Evolutionary conservation across 2,329 filamentous ascomycete species (phyloP).

Genomic region (Pseudogymnoascus verrucosus): DNA sequence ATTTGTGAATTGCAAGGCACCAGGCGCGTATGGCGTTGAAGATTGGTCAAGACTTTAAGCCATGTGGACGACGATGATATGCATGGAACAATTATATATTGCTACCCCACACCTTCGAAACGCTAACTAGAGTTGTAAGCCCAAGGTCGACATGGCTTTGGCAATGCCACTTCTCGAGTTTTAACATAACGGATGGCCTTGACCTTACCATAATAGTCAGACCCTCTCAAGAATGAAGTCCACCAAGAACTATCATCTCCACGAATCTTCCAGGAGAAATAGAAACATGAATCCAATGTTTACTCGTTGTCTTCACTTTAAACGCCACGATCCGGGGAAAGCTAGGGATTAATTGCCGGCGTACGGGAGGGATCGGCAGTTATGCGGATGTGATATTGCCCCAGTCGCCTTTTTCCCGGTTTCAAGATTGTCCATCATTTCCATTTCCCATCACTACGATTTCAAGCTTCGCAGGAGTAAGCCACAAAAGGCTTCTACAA

Average conservation of each 20-base stretch:
- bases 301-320: background rate
- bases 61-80: background rate
- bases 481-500: background rate
- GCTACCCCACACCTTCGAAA: slow-evolving; percentile 7
- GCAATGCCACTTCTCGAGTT: background rate
- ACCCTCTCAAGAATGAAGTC: background rate
- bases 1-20: background rate
- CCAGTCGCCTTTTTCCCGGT: background rate
- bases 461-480: background rate
- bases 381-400: slow-evolving; percentile 5
- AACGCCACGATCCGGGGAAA: background rate
- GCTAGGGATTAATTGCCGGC: background rate
- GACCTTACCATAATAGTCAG: background rate
- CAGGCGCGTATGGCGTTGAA: background rate
- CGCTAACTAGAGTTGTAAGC: background rate
- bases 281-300: background rate
- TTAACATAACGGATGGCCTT: background rate
- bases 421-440: slow-evolving; percentile 3
- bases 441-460: background rate
- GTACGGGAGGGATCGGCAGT: background rate
- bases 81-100: slow-evolving; percentile 8
- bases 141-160: background rate
- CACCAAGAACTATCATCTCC: background rate
- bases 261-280: background rate
- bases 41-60: background rate